Base-by-base conservation (phyloP, 345 rosid genomes). In the Pseudoturritis turrita region DNA sequence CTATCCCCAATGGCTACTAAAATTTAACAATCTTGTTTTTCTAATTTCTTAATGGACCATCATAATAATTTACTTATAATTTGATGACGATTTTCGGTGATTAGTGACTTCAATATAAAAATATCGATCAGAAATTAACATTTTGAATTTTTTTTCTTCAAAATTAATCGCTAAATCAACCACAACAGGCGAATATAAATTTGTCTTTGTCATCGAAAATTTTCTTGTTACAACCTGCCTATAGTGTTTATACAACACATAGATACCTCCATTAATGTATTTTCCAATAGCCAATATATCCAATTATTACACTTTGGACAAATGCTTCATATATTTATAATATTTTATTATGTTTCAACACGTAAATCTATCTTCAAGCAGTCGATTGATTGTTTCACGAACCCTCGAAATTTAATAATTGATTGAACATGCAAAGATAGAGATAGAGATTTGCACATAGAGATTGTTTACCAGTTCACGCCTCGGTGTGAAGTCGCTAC, bases 1-100 rank as follows among this genome's bases (percentile, higher is more conserved):
- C 81, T 43, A 45, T 65, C 62, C 50, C 85, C 55, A 40, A 79
- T 43, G 77, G 82, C 35, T 75, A 79, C 65, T 77, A 67, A 74
- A n/a, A 17, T 29, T 52, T 67, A 39, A 18, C 54, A n/a, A 19
- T 49, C 31, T 33, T 35, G 41, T 54, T 47, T 4, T 52, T 1
- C 15, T 36, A n/a, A 51, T 66, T 17, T 10, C 23, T 19, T 29
- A 19, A 54, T 40, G 46, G 56, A 2, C 56, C 56, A 51, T 51
- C 35, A 51, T 25, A 51, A 50, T 50, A 51, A 8, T 33, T 9
- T 33, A 33, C 37, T 33, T 33, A 33, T 33, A 33, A 33, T 33
- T 33, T 33, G 8, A 33, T 33, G 37, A 33, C 9, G 11, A 33
- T 8, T 9, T 7, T 33, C 36, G 2, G 10, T 33, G 37, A 8